Conservation (phyloP, 2,329 filamentous ascomycete genomes). For the Cladophialophora bantiana region DNA sequence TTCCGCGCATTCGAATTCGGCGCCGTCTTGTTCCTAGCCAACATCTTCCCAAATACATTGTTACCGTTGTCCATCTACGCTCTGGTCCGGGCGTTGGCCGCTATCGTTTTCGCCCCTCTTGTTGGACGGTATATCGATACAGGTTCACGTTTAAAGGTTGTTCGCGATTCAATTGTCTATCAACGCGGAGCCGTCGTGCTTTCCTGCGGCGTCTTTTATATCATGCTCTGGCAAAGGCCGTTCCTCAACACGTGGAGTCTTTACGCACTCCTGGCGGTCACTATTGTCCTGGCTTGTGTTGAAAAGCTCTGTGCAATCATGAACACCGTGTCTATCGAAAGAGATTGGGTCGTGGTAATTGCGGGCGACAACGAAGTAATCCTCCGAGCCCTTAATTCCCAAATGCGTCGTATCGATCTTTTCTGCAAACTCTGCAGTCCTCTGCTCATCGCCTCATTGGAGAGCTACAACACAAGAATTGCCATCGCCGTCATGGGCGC, state of each 20-base stretch:
- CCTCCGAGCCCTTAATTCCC: conserved; percentile 56
- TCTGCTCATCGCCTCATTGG: conserved; percentile 58
- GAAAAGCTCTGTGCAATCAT: conserved; percentile 72
- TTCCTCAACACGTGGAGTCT: conserved; percentile 1
- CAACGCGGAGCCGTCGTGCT: conserved; percentile 25
- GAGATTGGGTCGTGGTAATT: conserved; percentile 63
- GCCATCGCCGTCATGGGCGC: conserved; percentile 57
- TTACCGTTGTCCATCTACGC: conserved; percentile 74
- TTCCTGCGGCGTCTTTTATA: conserved; percentile 29
- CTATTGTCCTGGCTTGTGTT: conserved; percentile 66
- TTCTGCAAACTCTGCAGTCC: conserved; percentile 64
- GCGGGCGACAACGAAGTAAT: conserved; percentile 32
- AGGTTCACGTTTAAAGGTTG: background rate
- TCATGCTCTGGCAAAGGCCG: background rate
- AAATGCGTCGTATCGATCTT: conserved; percentile 65
- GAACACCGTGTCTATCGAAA: conserved; percentile 73
- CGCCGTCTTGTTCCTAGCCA: conserved; percentile 65
- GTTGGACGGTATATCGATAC: conserved; percentile 57
- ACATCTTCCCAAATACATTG: conserved; percentile 65
- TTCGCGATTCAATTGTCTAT: conserved; percentile 41
- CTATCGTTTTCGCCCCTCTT: conserved; percentile 63
- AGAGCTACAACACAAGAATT: conserved; percentile 51
- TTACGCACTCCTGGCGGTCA: conserved; percentile 42
- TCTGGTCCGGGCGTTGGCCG: conserved; percentile 64
- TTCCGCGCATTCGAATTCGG: conserved; percentile 70